Base-by-base conservation (phyloP, 1,139 yeast genomes). In the Kazachstania sp. region DNA sequence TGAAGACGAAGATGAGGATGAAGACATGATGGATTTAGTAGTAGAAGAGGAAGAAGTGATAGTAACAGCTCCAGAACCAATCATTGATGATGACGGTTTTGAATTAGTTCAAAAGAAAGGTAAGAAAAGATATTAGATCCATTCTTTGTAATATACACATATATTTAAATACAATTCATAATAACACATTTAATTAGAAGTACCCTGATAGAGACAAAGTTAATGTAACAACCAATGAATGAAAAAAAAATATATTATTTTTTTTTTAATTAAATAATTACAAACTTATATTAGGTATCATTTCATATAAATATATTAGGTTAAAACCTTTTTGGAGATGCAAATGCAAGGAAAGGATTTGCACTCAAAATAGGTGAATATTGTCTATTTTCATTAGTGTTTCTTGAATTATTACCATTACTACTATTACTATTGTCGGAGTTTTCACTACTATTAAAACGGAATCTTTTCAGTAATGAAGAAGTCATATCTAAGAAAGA, bases 61-160 rank as follows among this genome's bases (percentile, higher is more conserved):
- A 11, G 30, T 43, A 26, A 42, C 18, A 6, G 20, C 28, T 11
- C 45, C 48, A 13, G 61, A 74, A 23, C 95, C 95, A 8, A 64
- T 85, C 12, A 74, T 90, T 12, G 97, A 90, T 63, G 97, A 90
- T 31, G 97, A 90, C 63, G 97, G 97, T 2, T 90, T 90, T 61
- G 92, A 88, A 57, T 68, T 88, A 52, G 97, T 90, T 9, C 87
- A 82, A 59, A 80, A 75, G 59, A 81, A 75, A 59, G 80, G 83
- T 26, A 75, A 73, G 63, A 70, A 70, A 62, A 59, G 70, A 46
- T 44, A 52, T 46, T 54, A 47, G 30, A 37, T 11, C 11, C n/a
- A 34, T 15, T 34, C 36, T 34, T 15, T 15, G 16, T 34, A 15
- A 15, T 8, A 6, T 15, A 16, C n/a, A 34, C 6, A 34, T 32